Evolutionary conservation across 495 filamentous ascomycete species (phyloP), one percentile per base, ranked within the genome.

Genomic region (Thermochaetoides thermophila): DNA sequence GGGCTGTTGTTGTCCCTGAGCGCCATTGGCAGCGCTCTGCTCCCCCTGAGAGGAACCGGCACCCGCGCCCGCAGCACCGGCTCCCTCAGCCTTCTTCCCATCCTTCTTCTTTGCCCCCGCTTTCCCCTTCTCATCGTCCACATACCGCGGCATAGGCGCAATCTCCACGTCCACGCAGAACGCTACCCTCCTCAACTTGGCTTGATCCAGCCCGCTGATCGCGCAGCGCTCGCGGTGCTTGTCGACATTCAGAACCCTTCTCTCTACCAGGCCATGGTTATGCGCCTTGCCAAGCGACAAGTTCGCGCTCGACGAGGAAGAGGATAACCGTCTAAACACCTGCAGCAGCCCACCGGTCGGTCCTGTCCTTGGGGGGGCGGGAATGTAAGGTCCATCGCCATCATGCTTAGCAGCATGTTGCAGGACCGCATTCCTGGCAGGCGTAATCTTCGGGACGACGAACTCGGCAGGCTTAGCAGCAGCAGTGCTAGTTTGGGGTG

Each of bases 141-240:
- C 49, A 40, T 78, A 71, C 38, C 57, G 62, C 4, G 68, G 66
- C 52, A 66, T 64, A 16, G 59, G 64, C 26, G 89, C 86, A 46
- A 97, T 89, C 57, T 97, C 89, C 9, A 97, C 89, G 52, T 97
- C 89, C 3, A 97, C 89, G 43, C 81, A 92, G 45, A 97, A 97
- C 2, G 85, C 81, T 2, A 97, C 89, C 21, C 82, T 68, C 14
- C 84, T 69, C 20, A 97, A 56, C 40, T 89, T 92, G 12, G 69
- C 70, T 39, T 78, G 75, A 38, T 87, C 74, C 14, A 97, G 56
- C 40, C 89, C 84, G 17, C 72, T 63, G 17, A 96, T 72, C 11
- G 69, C 67, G 49, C 84, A 89, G 25, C 89, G 60, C 46, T 91
- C 77, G 19, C 89, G 68, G 41, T 74, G 66, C 14, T 57, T 70